Base-by-base conservation (phyloP, 2,329 filamentous ascomycete species). In the Aaosphaeria pasadenensis region DNA sequence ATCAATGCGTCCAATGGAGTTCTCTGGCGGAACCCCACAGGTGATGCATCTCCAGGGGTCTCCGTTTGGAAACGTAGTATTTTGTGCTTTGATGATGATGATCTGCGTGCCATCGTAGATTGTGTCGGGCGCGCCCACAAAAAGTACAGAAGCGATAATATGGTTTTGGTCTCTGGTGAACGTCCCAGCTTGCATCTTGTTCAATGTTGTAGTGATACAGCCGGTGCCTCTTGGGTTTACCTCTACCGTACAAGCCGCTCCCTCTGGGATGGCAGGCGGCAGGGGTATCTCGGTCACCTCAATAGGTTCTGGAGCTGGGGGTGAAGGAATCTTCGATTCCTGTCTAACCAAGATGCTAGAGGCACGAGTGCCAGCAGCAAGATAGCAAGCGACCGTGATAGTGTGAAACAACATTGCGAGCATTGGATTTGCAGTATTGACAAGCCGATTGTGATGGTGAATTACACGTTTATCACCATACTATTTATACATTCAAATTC, bases 1-100 rank as follows among this genome's bases (percentile, higher is more conserved):
- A 30, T 11, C 13, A 30, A 9, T 29, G 11, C 9, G 39, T 13
- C 9, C 9, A 7, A 11, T 9, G 9, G 9, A 11, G 31, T 74
- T 72, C 33, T 57, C 52, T 2, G 45, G 51, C 0, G 71, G 61
- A 0, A 76, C 62, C 4, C 71, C 74, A 44, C 74, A 77, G 30
- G 66, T 77, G 4, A 77, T 47, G 44, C 74, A 77, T 51, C 74
- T 77, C 73, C 74, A 77, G 0, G 69, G 46, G 48, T 76, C 74
- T 0, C 74, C 74, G 45, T 72, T 76, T 3, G 64, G 39, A 38
- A 77, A 77, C 0, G 50, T 62, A 3, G 58, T 70, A 1, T 63
- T 64, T 46, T 77, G 70, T 0, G 69, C 50, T 51, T 75, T 77
- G 52, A 76, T 53, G 2, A 76, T 46, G 9, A 59, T 52, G 4